Percentiles rank a stretch among this genome's conserved stretches.
Evolutionary conservation across 2,329 filamentous ascomycete genomes (phyloP).

Genomic region (Trichophaea hybrida): DNA sequence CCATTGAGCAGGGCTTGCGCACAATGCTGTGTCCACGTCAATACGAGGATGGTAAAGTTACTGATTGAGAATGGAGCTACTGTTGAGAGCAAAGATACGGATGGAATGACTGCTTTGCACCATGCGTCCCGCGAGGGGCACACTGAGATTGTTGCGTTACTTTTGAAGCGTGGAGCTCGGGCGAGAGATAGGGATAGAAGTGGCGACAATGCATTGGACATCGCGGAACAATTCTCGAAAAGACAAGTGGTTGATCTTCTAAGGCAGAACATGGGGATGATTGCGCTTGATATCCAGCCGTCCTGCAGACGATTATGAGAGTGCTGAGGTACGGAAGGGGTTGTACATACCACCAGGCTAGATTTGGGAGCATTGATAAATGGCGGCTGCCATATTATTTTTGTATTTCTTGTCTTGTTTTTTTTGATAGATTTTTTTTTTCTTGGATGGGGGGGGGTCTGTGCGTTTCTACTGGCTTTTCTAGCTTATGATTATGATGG

Average conservation of each 20-base stretch:
- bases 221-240: not conserved
- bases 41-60: not conserved
- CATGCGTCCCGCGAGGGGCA: conserved; percentile 1
- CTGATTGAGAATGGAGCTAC: not conserved
- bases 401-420: too few relatives aligned
- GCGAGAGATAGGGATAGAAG: not conserved
- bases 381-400: too few relatives aligned
- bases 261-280: conserved; percentile 5
- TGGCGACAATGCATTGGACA: not conserved
- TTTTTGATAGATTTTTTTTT: too few relatives aligned
- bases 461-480: too few relatives aligned
- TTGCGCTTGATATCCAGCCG: not conserved
- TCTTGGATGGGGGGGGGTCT: too few relatives aligned
- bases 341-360: too few relatives aligned
- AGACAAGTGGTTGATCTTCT: not conserved
- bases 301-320: too few relatives aligned
- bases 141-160: not conserved
- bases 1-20: conserved; percentile 2
- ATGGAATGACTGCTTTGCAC: not conserved
- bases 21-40: conserved; percentile 4
- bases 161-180: not conserved
- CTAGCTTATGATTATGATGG: too few relatives aligned
- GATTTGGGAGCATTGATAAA: too few relatives aligned
- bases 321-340: too few relatives aligned
- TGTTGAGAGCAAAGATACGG: not conserved